Base-by-base conservation (phyloP, 2,329 filamentous ascomycete species). In the Plenodomus tracheiphilus region DNA sequence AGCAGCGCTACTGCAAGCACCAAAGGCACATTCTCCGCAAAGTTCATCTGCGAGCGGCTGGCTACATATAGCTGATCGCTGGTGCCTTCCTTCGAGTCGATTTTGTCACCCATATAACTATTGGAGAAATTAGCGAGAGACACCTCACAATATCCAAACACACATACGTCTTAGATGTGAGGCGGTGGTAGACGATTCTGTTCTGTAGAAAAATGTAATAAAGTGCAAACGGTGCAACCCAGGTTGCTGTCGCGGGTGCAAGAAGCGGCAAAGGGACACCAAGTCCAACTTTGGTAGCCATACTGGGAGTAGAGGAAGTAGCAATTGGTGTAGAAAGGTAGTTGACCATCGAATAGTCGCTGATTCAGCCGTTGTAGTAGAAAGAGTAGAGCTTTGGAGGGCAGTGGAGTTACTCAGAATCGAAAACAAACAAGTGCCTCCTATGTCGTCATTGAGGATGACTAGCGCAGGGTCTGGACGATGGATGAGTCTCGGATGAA, bases 11-110 rank as follows among this genome's bases (percentile, higher is more conserved):
- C 42, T 2, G 67, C 52, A 21, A 77, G 60, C 3, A 71, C 69
- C 8, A 77, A 45, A 1, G 75, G 74, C 15, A 77, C 73, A 46
- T 75, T 77, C 54, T 78, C 76, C 28, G 71, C 48, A 53, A 76
- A 79, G 46, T 77, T 78, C 22, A 61, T 51, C 46, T 77, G 73
- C 21, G 65, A 61, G 32, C 75, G 69, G 10, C 54, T 62, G 6
- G 69, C 67, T 25, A 75, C 56, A 48, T 68, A 69, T 17, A 78
- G 64, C 19, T 66, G 61, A 45, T 70, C 63, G 9, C 49, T 42
- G 18, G 34, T 46, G 9, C 60, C 58, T 34, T 62, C 30, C 1
- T 47, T 44, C 0, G 28, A 10, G 39, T 63, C 56, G 5, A 39
- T 41, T 6, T 40, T 60, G 46, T 71, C 63, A 40, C 69, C 68